Base-by-base conservation (phyloP, 2,329 filamentous ascomycete genomes). In the Fonsecaea monophora region DNA sequence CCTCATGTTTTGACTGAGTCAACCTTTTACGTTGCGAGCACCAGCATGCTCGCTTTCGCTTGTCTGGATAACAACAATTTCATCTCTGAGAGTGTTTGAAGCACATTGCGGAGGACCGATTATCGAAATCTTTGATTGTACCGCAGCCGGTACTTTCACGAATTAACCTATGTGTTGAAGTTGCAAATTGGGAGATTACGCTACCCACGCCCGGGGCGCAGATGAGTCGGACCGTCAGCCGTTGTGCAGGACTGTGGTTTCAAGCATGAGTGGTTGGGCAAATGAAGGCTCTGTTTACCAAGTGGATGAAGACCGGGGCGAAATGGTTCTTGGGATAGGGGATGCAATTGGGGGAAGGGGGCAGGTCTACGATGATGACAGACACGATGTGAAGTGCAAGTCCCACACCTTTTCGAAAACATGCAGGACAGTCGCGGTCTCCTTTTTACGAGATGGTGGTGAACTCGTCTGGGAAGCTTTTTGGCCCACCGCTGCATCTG, bases 1-100 rank as follows among this genome's bases (percentile, higher is more conserved):
- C 64, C 53, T 58, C 60, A 54, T 64, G 38, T 64, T 53, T 66
- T 69, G 68, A 70, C 68, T 64, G 68, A 57, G 65, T 70, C 68
- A 68, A 70, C 42, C 45, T 62, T 67, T 57, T n/a, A 56, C 53
- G 53, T 54, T 30, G 38, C n/a, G 55, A 70, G 68, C 68, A 66
- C 68, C 48, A 70, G 68, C 30, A 63, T 70, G 65, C 63, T 66
- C 55, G n/a, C 56, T 56, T 62, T 10, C 58, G 21, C 40, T 53
- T 34, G 35, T 62, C 34, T 54, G 30, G 56, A 68, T 60, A 45
- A 58, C 38, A 57, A 48, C 63, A n/a, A 25, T 59, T 70, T 68
- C 40, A 32, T 66, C 63, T 68, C 68, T 68, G 65, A 25, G 63
- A 70, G 65, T 66, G 65, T 35, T 69, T 62, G 37, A 69, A 54